These are phyloP conservation scores for Thecaphora thlaspeos DNA, from an alignment of 1,284 basidiomycete genomes.

Conservation along the genomic window DNA sequence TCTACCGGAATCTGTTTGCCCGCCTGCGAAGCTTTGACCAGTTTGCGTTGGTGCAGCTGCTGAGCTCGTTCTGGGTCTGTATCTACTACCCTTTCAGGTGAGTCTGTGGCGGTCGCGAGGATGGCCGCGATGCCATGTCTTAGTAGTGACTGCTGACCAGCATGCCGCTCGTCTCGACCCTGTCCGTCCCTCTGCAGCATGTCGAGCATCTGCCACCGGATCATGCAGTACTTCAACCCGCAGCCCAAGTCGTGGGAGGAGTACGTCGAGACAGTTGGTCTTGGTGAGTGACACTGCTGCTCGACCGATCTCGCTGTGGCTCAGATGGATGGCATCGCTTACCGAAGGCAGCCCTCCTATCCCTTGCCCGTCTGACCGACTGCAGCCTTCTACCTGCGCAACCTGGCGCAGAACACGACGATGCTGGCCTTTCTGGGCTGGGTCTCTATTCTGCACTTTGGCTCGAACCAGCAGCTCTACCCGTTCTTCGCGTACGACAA, in stretches of 20 bases:
- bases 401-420: conserved; percentile 64
- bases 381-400: conserved; percentile 62
- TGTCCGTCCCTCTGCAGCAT: too few species aligned
- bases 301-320: too few species aligned
- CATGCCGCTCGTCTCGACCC: too few species aligned
- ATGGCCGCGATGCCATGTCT: too few species aligned
- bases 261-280: conserved; percentile 61
- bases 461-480: conserved; percentile 62
- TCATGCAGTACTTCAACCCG: conserved; percentile 60
- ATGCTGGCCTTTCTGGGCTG: conserved; percentile 61
- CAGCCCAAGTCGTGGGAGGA: conserved; percentile 62
- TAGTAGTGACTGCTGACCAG: too few species aligned
- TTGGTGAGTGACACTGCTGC: conserved; percentile 5
- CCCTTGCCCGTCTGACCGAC: not conserved
- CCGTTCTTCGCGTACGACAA: conserved; percentile 64
- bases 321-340: too few species aligned
- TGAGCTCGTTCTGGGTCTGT: conserved; percentile 63
- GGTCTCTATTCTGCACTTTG: conserved; percentile 63
- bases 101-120: too few species aligned
- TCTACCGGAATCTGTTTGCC: conserved; percentile 60
- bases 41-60: conserved; percentile 63
- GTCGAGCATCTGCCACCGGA: conserved; percentile 60
- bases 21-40: conserved; percentile 54
- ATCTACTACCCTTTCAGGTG: conserved; percentile 62
- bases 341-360: too few species aligned